phyloP scores from a whole-genome alignment of 192 early-diverging fungal genomes.

The Backusella sp. region DNA sequence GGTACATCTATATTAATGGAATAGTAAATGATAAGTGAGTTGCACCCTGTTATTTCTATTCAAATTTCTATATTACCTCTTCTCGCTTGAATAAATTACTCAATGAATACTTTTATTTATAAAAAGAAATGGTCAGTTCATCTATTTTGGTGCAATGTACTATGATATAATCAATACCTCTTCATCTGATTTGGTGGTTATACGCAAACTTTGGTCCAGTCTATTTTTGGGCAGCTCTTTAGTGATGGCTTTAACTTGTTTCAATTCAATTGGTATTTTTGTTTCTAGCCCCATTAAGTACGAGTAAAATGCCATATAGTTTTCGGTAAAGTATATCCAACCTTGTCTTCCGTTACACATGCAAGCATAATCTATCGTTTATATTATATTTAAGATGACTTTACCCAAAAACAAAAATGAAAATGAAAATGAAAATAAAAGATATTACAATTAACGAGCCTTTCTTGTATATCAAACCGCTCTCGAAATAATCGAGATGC shows the following conservation, averaged over 20 bases:
- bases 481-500: conserved; percentile 88
- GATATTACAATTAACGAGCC: conserved; percentile 84
- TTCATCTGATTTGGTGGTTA: conserved; percentile 77
- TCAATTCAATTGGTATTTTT: conserved; percentile 85
- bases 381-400: not conserved
- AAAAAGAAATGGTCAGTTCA: not conserved
- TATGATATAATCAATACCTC: conserved; percentile 51
- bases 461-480: conserved; percentile 83
- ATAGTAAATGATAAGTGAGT: not conserved
- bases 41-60: not conserved
- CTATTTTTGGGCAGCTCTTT: conserved; percentile 87
- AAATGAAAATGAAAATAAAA: no score
- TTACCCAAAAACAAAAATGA: not conserved
- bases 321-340: conserved; percentile 95
- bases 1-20: conserved; percentile 63
- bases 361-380: conserved; percentile 79
- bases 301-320: conserved; percentile 95
- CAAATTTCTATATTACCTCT: conserved; percentile 44
- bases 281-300: conserved; percentile 93
- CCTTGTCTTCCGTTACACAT: conserved; percentile 85
- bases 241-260: conserved; percentile 82
- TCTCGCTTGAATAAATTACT: conserved; percentile 95
- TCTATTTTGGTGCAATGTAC: not conserved
- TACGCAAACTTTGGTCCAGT: conserved; percentile 81
- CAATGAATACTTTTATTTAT: conserved; percentile 69